phyloP scores from a whole-genome alignment of 495 filamentous ascomycete species.

The Penicillium goetzii region DNA sequence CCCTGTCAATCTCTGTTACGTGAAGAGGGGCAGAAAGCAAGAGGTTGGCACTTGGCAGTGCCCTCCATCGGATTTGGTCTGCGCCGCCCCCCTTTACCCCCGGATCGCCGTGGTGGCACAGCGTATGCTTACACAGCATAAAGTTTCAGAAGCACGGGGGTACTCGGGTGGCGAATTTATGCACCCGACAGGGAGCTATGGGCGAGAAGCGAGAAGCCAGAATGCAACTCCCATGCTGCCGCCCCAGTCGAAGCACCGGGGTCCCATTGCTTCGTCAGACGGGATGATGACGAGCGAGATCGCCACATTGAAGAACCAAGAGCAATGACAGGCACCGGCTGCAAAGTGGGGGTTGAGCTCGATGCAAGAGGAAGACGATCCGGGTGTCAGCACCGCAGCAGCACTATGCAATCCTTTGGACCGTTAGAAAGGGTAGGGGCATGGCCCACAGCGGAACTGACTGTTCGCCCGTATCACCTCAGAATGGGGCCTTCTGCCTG shows the following conservation, averaged over 20 bases:
- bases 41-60: neutral
- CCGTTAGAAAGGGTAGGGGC: neutral
- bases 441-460: neutral
- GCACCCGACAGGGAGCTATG: neutral
- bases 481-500: neutral
- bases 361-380: neutral
- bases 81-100: conserved; percentile 7
- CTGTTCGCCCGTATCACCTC: conserved; percentile 1
- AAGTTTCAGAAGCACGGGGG: conserved; percentile 14
- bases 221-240: neutral
- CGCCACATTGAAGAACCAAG: neutral
- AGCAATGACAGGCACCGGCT: conserved; percentile 1
- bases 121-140: conserved; percentile 22
- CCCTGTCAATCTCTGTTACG: conserved; percentile 4
- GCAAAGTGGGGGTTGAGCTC: neutral
- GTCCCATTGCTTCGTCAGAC: neutral
- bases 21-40: neutral
- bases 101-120: conserved; percentile 15
- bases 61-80: neutral
- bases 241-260: neutral
- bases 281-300: neutral
- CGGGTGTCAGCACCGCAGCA: neutral
- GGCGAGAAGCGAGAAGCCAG: conserved; percentile 2
- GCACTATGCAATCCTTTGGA: neutral
- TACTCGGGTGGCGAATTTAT: conserved; percentile 19